A percentile compares a stretch with the other conserved stretches of the same genome.
phyloP scores from a whole-genome alignment of 2,329 filamentous ascomycete species.

The Diaporthe batatas region DNA sequence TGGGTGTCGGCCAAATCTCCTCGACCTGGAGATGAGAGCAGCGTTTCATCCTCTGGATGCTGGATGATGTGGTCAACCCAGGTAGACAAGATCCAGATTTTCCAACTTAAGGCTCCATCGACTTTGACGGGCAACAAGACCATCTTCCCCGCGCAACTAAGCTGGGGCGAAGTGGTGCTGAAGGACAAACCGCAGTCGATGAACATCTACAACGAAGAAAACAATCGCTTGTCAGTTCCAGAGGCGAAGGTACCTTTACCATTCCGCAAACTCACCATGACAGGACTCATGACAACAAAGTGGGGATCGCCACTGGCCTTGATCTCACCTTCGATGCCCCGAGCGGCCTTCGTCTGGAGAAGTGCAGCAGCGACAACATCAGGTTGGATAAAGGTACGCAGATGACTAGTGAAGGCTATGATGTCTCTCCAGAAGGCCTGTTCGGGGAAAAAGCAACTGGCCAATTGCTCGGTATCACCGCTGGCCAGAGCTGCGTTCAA shows the following conservation, averaged over 20 bases:
- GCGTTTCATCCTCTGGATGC: slow-evolving; percentile 48
- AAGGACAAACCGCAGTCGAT: slow-evolving; percentile 52
- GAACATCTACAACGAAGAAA: slow-evolving; percentile 45
- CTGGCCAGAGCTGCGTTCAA: slow-evolving; percentile 44
- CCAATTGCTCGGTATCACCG: no score
- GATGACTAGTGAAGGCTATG: slow-evolving; percentile 52
- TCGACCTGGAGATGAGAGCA: slow-evolving; percentile 44
- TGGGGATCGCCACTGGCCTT: slow-evolving; percentile 16
- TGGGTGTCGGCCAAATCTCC: slow-evolving; percentile 34
- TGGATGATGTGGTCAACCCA: slow-evolving; percentile 46
- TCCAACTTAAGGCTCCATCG: slow-evolving; percentile 46
- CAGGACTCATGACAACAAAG: slow-evolving; percentile 21
- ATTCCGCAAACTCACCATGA: slow-evolving; percentile 14
- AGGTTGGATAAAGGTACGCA: slow-evolving; percentile 50
- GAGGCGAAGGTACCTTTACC: no score
- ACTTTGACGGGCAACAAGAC: slow-evolving; percentile 47
- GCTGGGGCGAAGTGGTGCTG: slow-evolving; percentile 48
- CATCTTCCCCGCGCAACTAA: slow-evolving; percentile 50
- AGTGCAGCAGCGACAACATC: slow-evolving; percentile 42
- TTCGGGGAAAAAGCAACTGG: background rate
- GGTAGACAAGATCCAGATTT: slow-evolving; percentile 52
- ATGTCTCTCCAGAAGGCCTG: slow-evolving; percentile 55
- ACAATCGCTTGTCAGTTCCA: background rate
- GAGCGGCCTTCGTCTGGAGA: background rate
- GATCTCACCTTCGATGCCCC: slow-evolving; percentile 8